Conservation (phyloP, 2,329 filamentous ascomycete genomes). For the Aspergillus thermomutatus region DNA sequence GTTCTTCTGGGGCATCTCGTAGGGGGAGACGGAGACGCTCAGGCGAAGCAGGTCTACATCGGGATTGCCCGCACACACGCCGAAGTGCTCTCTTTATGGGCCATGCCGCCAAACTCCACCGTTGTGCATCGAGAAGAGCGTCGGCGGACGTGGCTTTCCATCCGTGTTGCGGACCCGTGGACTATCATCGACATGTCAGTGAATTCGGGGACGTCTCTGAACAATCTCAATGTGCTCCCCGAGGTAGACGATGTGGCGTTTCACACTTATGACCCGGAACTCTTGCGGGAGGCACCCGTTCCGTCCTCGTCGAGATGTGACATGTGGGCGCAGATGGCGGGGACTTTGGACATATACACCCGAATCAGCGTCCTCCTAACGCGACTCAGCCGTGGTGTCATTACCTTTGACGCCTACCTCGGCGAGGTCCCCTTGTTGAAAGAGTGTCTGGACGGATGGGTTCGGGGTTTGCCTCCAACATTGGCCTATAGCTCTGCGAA, state of each 20-base stretch:
- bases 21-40: conserved; percentile 15
- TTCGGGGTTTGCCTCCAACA: conserved; percentile 7
- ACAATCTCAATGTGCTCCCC: conserved; percentile 1
- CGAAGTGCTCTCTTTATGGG: conserved; percentile 11
- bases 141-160: conserved; percentile 18
- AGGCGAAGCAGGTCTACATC: conserved; percentile 19
- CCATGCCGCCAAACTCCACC: not conserved
- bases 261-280: conserved; percentile 7
- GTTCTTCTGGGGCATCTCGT: conserved; percentile 17
- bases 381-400: conserved; percentile 11
- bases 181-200: conserved; percentile 17
- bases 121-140: conserved; percentile 13
- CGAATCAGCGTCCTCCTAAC: conserved; percentile 13
- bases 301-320: conserved; percentile 8
- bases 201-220: conserved; percentile 8
- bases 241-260: conserved; percentile 20
- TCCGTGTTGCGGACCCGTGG: conserved; percentile 19
- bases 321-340: conserved; percentile 22
- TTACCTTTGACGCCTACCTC: conserved; percentile 16
- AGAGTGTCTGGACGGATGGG: conserved; percentile 15
- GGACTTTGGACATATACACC: conserved; percentile 16
- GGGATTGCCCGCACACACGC: conserved; percentile 20
- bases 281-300: not conserved
- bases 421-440: conserved; percentile 8
- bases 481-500: conserved; percentile 13